phyloP scores from a whole-genome alignment of 495 filamentous ascomycete species.

The Pseudomonodictys pantanalensis region DNA sequence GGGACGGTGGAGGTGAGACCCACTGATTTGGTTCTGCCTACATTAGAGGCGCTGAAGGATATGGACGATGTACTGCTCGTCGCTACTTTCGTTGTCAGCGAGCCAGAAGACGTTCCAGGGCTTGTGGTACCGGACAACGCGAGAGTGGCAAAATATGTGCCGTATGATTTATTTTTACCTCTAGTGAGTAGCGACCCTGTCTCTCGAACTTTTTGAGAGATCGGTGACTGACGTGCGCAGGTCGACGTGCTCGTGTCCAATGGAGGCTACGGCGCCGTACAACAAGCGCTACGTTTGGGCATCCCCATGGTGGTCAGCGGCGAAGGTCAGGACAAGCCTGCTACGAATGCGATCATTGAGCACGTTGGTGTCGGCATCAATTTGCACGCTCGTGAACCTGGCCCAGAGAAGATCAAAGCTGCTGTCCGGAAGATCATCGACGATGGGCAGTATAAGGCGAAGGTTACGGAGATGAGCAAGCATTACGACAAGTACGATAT shows the following conservation, averaged over 20 bases:
- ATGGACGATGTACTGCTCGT: conserved; percentile 13
- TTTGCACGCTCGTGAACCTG: not conserved
- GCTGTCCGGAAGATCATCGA: conserved; percentile 4
- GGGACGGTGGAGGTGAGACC: conserved; percentile 9
- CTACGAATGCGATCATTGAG: conserved; percentile 13
- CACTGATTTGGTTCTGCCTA: conserved; percentile 8
- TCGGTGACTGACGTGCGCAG: not conserved
- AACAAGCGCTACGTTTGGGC: conserved; percentile 16
- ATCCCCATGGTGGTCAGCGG: conserved; percentile 20
- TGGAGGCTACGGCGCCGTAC: conserved; percentile 23
- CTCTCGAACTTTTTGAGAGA: not conserved
- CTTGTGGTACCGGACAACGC: conserved; percentile 5
- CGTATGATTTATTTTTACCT: conserved; percentile 9
- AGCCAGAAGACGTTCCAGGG: conserved; percentile 11
- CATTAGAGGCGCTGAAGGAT: conserved; percentile 14
- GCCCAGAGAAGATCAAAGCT: not conserved
- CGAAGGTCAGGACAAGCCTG: conserved; percentile 13
- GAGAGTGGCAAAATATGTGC: conserved; percentile 15
- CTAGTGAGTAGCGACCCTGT: not conserved
- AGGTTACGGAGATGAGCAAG: conserved; percentile 3
- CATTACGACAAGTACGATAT: conserved; percentile 16
- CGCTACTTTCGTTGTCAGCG: conserved; percentile 6
- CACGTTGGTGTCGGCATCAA: conserved; percentile 13
- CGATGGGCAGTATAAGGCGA: conserved; percentile 1
- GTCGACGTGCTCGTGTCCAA: conserved; percentile 19